These are phyloP conservation scores for Calocera cornea DNA, from an alignment of 768 basidiomycete species.

Conservation along the genomic window DNA sequence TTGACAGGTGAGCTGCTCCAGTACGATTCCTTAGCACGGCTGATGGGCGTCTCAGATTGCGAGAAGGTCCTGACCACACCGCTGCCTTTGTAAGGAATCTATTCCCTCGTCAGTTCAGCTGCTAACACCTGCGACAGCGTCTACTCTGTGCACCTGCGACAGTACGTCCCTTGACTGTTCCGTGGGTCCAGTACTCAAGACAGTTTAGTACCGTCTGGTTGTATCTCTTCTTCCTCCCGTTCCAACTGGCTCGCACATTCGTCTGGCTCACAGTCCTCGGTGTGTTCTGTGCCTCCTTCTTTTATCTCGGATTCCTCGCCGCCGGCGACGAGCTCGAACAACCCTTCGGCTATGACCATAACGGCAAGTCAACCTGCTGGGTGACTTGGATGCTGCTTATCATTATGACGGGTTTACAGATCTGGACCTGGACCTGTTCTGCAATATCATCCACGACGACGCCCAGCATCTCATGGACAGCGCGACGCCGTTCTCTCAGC, in stretches of 20 bases:
- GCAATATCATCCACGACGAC: conserved; percentile 42
- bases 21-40: neutral
- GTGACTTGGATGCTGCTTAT: neutral
- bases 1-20: conserved; percentile 30
- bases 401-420: conserved; percentile 32
- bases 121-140: conserved; percentile 28
- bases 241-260: conserved; percentile 53
- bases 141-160: conserved; percentile 51
- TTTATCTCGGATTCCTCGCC: conserved; percentile 63
- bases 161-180: conserved; percentile 19
- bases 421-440: conserved; percentile 42
- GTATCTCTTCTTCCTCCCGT: conserved; percentile 64
- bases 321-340: conserved; percentile 31
- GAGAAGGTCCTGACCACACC: conserved; percentile 53
- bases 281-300: conserved; percentile 50
- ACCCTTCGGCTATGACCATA: conserved; percentile 20
- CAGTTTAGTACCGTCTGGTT: conserved; percentile 44
- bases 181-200: neutral
- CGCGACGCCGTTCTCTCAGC: conserved; percentile 28
- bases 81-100: conserved; percentile 45
- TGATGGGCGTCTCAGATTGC: neutral
- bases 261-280: conserved; percentile 54
- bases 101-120: neutral
- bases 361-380: conserved; percentile 8
- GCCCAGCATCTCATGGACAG: conserved; percentile 39